Conservation (phyloP, 257 asterid species). For the Nicotiana paniculata region DNA sequence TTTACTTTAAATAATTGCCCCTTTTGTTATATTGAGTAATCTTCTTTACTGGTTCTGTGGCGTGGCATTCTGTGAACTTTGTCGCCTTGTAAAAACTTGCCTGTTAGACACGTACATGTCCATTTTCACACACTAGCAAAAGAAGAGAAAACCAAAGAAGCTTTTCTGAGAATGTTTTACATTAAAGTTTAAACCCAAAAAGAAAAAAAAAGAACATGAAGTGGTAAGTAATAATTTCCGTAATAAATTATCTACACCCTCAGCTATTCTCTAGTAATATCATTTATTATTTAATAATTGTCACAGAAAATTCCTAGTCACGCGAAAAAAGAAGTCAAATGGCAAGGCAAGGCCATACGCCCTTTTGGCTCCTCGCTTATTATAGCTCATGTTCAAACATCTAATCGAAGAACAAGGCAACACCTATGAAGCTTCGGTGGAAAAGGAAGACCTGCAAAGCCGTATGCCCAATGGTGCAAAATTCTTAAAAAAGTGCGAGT, state of each 20-base stretch:
- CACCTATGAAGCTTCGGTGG: no score
- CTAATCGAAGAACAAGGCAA: no score
- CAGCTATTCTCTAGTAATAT: not conserved
- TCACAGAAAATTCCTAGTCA: no score
- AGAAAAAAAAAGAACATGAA: not conserved
- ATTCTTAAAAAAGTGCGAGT: no score
- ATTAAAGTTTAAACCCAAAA: not conserved
- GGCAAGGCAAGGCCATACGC: no score
- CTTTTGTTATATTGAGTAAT: not conserved
- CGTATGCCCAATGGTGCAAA: no score
- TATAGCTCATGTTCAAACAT: no score
- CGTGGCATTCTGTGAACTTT: not conserved
- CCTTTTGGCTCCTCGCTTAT: no score
- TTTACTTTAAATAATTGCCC: not conserved
- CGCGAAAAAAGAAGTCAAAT: no score
- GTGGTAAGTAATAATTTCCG: not conserved
- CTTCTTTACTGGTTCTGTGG: not conserved
- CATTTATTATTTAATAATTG: not conserved
- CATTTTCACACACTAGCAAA: not conserved
- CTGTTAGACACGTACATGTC: not conserved
- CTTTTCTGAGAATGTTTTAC: not conserved
- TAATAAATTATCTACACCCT: not conserved
- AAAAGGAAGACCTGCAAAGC: no score
- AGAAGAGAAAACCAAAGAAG: not conserved
- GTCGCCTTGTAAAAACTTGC: not conserved